A percentile compares a stretch with the other conserved stretches of the same genome.
phyloP scores from a whole-genome alignment of 306 rosid species.

The Trichosanthes cucumerina region DNA sequence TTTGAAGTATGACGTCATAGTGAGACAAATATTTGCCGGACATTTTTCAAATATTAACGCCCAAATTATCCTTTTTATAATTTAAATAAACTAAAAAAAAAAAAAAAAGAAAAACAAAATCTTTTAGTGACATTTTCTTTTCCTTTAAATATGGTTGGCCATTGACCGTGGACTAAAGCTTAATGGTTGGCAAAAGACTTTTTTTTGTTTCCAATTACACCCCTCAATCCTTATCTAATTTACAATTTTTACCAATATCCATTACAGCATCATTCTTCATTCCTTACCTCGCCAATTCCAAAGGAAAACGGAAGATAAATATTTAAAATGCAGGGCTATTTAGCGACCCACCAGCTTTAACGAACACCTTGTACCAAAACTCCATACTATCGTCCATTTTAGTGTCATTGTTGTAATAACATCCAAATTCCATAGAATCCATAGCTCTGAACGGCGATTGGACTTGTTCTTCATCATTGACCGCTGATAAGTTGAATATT shows the following conservation, averaged over 20 bases:
- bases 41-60: background rate
- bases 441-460: slow-evolving; percentile 17
- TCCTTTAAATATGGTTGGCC: background rate
- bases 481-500: slow-evolving; percentile 7
- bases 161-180: background rate
- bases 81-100: too few relatives aligned
- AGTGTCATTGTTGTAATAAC: slow-evolving; percentile 4
- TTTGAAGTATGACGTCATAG: background rate
- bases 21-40: background rate
- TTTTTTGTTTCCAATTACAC: background rate
- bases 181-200: background rate
- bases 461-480: slow-evolving; percentile 17
- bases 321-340: slow-evolving; percentile 43
- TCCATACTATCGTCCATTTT: slow-evolving; percentile 54
- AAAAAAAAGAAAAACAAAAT: too few relatives aligned
- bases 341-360: slow-evolving; percentile 37
- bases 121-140: background rate
- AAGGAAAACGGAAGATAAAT: background rate
- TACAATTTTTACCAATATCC: background rate
- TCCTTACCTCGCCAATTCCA: background rate
- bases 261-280: background rate
- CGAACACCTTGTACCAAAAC: slow-evolving; percentile 70
- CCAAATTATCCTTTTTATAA: background rate
- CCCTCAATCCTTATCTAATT: background rate
- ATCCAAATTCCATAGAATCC: slow-evolving; percentile 19